Base-by-base conservation (phyloP, 148 eudicot genomes). In the Dysphania ambrosioides region DNA sequence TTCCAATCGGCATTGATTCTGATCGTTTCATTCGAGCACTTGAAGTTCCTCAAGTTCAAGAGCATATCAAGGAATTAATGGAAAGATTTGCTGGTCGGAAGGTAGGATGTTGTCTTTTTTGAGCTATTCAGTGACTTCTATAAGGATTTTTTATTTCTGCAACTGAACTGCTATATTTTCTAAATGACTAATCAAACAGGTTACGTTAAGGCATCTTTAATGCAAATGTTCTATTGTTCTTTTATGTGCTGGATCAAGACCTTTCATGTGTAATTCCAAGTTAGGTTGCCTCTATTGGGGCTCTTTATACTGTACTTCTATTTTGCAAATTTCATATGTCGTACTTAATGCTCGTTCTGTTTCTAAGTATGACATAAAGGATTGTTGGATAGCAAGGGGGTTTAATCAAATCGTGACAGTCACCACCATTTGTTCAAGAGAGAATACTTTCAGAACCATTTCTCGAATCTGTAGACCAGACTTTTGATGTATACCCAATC, bases 1-100 rank as follows among this genome's bases (percentile, higher is more conserved):
- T 94, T 77, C 98, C 97, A 41, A 94, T 94, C 59, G 98, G 98
- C 66, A 94, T 94, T 73, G 98, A 94, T 78, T 94, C 98, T 24
- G 93, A 86, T 4, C 85, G 98, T 74, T 94, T 94, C 82, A 91
- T 91, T 75, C 85, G 87, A 24, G 92, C 97, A 53, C 93, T 94
- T 72, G 89, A 92, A 79, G 38, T 83, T 70, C 81, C 89, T 82
- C 80, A 84, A 80, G 96, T 90, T 66, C 96, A 88, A 84, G 84
- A 88, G n/a, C 85, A 88, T 82, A 87, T 94, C 58, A 94, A 71
- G 78, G 98, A 91, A 77, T 74, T 94, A 24, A 88, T 89, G 76
- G 96, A 90, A 78, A 86, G 96, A 82, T 94, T 94, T 84, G 81
- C 93, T 68, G 98, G 97, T 75, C 85, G 98, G 77, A 94, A 91